Evolutionary conservation across 2,329 filamentous ascomycete genomes (phyloP), one percentile per base, ranked within the genome.

Genomic region (Fusarium algeriense): DNA sequence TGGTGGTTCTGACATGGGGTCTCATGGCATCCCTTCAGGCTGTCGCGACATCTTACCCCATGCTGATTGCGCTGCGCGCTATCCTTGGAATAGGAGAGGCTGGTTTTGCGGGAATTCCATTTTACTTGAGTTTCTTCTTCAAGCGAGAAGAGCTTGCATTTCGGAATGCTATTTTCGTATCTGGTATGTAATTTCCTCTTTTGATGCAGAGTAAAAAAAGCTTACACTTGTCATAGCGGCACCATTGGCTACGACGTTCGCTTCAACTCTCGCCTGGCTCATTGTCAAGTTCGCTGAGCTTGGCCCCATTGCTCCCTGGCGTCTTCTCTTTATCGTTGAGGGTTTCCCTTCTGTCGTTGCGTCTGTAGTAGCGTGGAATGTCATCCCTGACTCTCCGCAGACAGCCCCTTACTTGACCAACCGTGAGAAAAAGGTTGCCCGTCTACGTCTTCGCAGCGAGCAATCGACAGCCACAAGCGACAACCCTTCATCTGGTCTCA

Each of bases 151-250:
- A 98, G 80, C 84, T 98, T 37, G 95, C 95, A 1, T 91, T 96
- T 67, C 86, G 95, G 40, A 96, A 93, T 0, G 95, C 94, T 26
- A 86, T 97, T 3, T 97, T 97, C 81, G 91, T 98, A 58, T 94
- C 93, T 2, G 93, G 84, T 86, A 76, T 50, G 81, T 77, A 9
- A 32, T 44, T 12, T 13, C 67, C 10, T 60, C 64, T 48, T 61
- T 62, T 34, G 37, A 35, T 66, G 59, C 66, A 67, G 9, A 9
- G 23, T 11, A 19, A 20, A 15, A 20, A 12, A 38, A 46, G 49
- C 60, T 69, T 43, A 68, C 45, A 55, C 87, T 89, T 20, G 26
- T 91, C 90, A 90, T 78, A 74, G 95, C 96, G 71, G 94, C 94
- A 2, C 89, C 89, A 2, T 85, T 97, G 7, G 93, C 94, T 3